Evolutionary conservation across 441 rosid genomes (phyloP).

Genomic region (Populus hybrid): DNA sequence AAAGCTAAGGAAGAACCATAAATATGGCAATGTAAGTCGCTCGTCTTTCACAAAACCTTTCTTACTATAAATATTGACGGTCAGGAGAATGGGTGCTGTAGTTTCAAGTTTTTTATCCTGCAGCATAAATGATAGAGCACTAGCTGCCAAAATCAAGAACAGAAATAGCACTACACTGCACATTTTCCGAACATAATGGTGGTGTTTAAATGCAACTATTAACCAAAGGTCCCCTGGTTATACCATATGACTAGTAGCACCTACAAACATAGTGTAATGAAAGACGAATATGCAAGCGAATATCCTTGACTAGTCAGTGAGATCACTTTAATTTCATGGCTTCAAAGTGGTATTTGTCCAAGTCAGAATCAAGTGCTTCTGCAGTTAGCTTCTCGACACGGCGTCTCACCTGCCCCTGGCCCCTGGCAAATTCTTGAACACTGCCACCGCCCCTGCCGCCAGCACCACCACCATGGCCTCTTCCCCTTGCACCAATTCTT

Average conservation of each 20-base stretch:
- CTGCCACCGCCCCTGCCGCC: constrained; percentile 32
- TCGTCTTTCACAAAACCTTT: not conserved
- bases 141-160: not conserved
- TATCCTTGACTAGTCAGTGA: not conserved
- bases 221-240: not conserved
- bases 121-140: not conserved
- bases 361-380: constrained; percentile 80
- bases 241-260: not conserved
- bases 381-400: constrained; percentile 61
- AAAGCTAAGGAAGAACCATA: not conserved
- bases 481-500: constrained; percentile 29
- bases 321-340: constrained; percentile 57
- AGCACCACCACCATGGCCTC: constrained; percentile 37
- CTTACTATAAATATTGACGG: not conserved
- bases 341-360: constrained; percentile 63
- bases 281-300: not conserved
- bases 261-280: not conserved
- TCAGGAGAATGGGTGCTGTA: not conserved
- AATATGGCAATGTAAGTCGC: not conserved
- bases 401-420: constrained; percentile 46
- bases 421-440: constrained; percentile 42
- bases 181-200: not conserved
- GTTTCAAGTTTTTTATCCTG: not conserved
- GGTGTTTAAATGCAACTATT: not conserved
- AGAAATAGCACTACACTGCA: not conserved